Evolutionary conservation across 257 asterid genomes (phyloP).

Genomic region (Sherardia arvensis): DNA sequence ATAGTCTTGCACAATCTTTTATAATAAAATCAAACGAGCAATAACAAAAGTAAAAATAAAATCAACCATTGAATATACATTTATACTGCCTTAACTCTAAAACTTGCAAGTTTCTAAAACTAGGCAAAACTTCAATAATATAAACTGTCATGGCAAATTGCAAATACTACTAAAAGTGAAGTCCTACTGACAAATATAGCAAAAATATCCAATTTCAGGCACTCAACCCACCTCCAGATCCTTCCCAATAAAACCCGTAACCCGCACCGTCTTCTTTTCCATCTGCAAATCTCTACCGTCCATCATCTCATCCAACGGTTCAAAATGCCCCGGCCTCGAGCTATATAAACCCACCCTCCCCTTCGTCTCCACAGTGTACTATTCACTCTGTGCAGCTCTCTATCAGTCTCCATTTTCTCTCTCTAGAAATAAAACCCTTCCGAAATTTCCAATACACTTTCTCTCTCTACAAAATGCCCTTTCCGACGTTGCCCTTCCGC

Average conservation of each 20-base stretch:
- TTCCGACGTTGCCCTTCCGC: background rate
- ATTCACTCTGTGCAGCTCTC: slow-evolving; percentile 19
- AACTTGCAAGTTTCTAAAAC: background rate
- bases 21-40: background rate
- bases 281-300: slow-evolving; percentile 18
- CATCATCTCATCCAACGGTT: slow-evolving; percentile 17
- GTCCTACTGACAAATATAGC: background rate
- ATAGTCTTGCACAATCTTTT: no score
- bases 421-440: slow-evolving; percentile 10
- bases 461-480: slow-evolving; percentile 18
- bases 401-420: background rate
- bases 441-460: background rate
- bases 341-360: slow-evolving; percentile 16
- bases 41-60: background rate
- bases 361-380: slow-evolving; percentile 8
- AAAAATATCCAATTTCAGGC: slow-evolving; percentile 13
- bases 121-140: no score
- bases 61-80: no score
- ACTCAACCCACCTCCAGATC: background rate
- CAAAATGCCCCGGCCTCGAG: background rate
- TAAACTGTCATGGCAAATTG: background rate
- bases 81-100: no score
- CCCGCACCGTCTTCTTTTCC: slow-evolving; percentile 4
- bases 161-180: background rate
- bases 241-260: slow-evolving; percentile 9